Percentiles rank a stretch among this genome's conserved stretches.
These are phyloP conservation scores for Calvatia gigantea DNA, from an alignment of 768 basidiomycete species.

Conservation along the genomic window DNA sequence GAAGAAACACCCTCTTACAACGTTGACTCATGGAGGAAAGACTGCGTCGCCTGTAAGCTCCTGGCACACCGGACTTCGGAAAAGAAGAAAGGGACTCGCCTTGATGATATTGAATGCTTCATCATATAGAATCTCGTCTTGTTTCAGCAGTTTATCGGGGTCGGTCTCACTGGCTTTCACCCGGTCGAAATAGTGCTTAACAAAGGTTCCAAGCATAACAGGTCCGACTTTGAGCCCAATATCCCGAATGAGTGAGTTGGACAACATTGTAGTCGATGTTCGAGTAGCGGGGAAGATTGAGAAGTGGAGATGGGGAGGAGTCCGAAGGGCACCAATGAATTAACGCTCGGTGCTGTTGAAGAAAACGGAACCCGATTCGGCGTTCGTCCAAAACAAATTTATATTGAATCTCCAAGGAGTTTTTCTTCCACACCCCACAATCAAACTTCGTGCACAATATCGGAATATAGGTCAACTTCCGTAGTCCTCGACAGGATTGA, in stretches of 20 bases:
- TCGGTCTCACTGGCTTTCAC: conserved; percentile 39
- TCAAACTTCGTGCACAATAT: too few species aligned
- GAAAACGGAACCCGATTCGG: too few species aligned
- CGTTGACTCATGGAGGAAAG: conserved; percentile 72
- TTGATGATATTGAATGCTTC: conserved; percentile 75
- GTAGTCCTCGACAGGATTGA: too few species aligned
- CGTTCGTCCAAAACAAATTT: too few species aligned
- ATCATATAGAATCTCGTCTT: conserved; percentile 80
- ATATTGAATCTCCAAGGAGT: too few species aligned
- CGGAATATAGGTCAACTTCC: too few species aligned
- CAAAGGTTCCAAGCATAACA: conserved; percentile 69
- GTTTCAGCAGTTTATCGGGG: conserved; percentile 46
- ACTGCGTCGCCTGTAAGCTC: conserved; percentile 30
- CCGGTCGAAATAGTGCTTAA: conserved; percentile 80
- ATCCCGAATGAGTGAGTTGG: conserved; percentile 58
- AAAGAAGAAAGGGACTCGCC: conserved; percentile 32
- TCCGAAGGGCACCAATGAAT: too few species aligned
- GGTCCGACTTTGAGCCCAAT: conserved; percentile 69
- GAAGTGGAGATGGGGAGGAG: too few species aligned
- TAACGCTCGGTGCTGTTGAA: too few species aligned
- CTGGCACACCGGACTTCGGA: neutral
- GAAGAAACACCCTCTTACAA: conserved; percentile 43
- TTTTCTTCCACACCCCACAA: too few species aligned
- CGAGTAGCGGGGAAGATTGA: neutral
- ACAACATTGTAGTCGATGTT: conserved; percentile 20